Evolutionary conservation across 768 basidiomycete species (phyloP), one percentile per base, ranked within the genome.

Genomic region (Agaricus subrufescens): DNA sequence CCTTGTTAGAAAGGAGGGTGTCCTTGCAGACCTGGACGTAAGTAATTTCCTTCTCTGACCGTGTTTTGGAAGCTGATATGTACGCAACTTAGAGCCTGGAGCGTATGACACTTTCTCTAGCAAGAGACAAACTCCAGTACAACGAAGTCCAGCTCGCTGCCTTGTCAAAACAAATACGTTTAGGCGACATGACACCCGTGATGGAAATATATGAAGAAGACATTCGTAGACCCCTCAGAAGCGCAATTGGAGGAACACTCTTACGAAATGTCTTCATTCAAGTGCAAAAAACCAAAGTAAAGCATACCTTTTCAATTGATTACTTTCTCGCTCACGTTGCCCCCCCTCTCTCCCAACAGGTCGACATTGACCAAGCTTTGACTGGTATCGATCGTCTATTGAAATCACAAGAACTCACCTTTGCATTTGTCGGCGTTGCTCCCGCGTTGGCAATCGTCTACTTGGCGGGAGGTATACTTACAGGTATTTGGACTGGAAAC

Each of bases 381-480:
- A 76, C 85, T 8, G 95, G 95, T 5, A 94, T 98, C 61, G 96
- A 98, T 69, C 93, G 89, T 65, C 75, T 98, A 53, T 84, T 98
- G 60, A 92, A 88, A 61, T 95, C 92, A 1, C 94, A 97, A 71
- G 92, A 96, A 66, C 76, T 97, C 44, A 97, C 94, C 1, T 99
- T 99, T 63, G 96, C 91, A 4, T 98, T 98, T 64, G 94, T 98
- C 58, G 95, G 95, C 61, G 88, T 98, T 14, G 94, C 96, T 0
- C 96, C 96, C 8, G 87, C 89, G 0, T 71, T 98, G 48, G 82
- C 87, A 3, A 73, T 98, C 34, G 80, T 94, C 3, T 95, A 94
- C 61, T 74, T 86, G 1, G 56, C 79, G 2, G 77, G 79, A 14
- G 83, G 82, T 8, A 85, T 80, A 66, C 30, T 87, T 3, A 62